Evolutionary conservation across 352 stramenopile genomes (phyloP).

Genomic region (Pythium biforme): DNA sequence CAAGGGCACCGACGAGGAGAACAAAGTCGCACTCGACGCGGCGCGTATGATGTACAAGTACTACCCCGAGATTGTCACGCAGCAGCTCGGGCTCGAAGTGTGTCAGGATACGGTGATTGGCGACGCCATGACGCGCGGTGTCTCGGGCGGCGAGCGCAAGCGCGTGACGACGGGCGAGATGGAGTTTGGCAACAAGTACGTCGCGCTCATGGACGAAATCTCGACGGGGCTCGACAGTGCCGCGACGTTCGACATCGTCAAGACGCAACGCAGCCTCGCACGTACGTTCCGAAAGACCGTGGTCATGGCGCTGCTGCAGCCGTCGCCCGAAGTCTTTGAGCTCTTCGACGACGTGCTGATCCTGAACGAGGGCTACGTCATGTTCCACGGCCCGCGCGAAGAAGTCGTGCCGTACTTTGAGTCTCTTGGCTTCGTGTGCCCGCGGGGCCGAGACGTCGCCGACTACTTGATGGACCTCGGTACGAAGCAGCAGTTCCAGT

Average conservation of each 20-base stretch:
- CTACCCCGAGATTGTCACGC: slow-evolving; percentile 37
- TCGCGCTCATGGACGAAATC: slow-evolving; percentile 89
- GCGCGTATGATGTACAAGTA: slow-evolving; percentile 18
- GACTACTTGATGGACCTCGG: slow-evolving; percentile 31
- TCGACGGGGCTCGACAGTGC: slow-evolving; percentile 90
- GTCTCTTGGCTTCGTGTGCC: slow-evolving; percentile 27
- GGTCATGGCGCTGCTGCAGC: slow-evolving; percentile 40
- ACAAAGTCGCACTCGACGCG: slow-evolving; percentile 19
- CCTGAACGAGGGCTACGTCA: slow-evolving; percentile 43
- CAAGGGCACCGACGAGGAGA: slow-evolving; percentile 31
- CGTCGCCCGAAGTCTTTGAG: slow-evolving; percentile 27
- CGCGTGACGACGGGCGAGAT: slow-evolving; percentile 82
- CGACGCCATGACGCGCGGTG: slow-evolving; percentile 45
- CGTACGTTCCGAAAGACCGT: slow-evolving; percentile 35
- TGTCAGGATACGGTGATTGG: slow-evolving; percentile 63
- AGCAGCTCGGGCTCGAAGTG: slow-evolving; percentile 34
- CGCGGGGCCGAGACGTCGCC: slow-evolving; percentile 27
- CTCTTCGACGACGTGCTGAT: slow-evolving; percentile 43
- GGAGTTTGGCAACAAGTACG: slow-evolving; percentile 56
- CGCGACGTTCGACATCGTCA: slow-evolving; percentile 89
- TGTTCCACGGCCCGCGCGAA: slow-evolving; percentile 41
- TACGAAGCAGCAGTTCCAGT: slow-evolving; percentile 23
- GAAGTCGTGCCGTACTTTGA: slow-evolving; percentile 39
- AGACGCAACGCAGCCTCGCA: slow-evolving; percentile 38
- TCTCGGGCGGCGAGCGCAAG: slow-evolving; percentile 66